phyloP scores from a whole-genome alignment of 768 basidiomycete species.

The Agaricus blazei region DNA sequence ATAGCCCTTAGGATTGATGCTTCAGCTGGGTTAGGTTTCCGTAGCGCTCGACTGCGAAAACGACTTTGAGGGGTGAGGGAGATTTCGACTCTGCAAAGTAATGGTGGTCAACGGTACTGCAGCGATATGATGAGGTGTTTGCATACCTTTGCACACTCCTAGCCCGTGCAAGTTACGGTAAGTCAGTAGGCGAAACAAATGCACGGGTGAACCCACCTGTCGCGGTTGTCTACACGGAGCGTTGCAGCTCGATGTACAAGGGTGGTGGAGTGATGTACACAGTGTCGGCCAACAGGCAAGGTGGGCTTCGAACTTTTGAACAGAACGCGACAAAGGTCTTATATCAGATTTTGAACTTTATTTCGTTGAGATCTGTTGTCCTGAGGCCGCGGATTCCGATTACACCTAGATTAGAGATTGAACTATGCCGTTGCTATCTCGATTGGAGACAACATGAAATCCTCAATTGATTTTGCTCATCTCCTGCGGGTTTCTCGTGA shows the following conservation, averaged over 20 bases:
- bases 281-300: background rate
- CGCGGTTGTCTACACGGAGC: background rate
- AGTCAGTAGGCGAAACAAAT: background rate
- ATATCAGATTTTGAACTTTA: slow-evolving; percentile 23
- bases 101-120: background rate
- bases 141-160: slow-evolving; percentile 1
- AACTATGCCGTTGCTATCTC: slow-evolving; percentile 10
- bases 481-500: slow-evolving; percentile 25
- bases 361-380: slow-evolving; percentile 18
- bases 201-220: background rate
- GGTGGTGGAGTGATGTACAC: background rate
- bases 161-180: background rate
- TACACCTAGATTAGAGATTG: slow-evolving; percentile 25
- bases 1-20: slow-evolving; percentile 1
- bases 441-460: slow-evolving; percentile 8
- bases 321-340: slow-evolving; percentile 13
- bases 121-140: background rate
- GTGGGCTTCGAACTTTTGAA: slow-evolving; percentile 4
- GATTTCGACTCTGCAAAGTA: background rate
- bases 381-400: slow-evolving; percentile 25
- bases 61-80: background rate
- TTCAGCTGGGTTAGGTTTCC: background rate
- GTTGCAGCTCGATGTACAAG: background rate
- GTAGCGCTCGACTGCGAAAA: too few species aligned
- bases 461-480: slow-evolving; percentile 13